These are phyloP conservation scores for Zygosaccharomyces bailii DNA, from an alignment of 805 yeast genomes.

Conservation along the genomic window DNA sequence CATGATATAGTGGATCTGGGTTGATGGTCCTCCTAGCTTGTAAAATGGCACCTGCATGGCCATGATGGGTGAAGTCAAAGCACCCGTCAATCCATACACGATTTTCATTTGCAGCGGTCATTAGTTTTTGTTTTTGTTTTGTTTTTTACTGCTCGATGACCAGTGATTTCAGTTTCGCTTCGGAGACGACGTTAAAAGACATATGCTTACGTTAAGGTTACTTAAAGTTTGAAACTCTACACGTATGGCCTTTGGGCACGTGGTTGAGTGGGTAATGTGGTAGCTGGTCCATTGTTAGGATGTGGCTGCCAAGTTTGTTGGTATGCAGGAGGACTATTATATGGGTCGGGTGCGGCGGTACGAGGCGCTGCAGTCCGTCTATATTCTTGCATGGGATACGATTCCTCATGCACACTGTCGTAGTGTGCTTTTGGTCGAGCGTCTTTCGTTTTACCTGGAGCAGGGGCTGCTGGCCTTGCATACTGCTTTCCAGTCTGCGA, in stretches of 20 bases:
- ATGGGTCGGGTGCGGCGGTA: not conserved
- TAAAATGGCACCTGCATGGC: slow-evolving; percentile 94
- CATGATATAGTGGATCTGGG: slow-evolving; percentile 44
- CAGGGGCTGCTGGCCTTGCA: slow-evolving; percentile 1
- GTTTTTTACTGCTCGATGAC: slow-evolving; percentile 5
- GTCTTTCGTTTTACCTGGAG: not conserved
- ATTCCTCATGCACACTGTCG: not conserved
- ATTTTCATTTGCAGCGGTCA: slow-evolving; percentile 10
- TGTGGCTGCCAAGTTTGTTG: not conserved
- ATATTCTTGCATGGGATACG: not conserved
- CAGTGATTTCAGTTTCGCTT: too few species aligned
- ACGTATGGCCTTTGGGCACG: slow-evolving; percentile 17
- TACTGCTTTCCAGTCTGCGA: slow-evolving; percentile 5
- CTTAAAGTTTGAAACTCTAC: slow-evolving; percentile 3
- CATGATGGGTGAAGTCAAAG: slow-evolving; percentile 96
- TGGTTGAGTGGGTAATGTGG: slow-evolving; percentile 6
- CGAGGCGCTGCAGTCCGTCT: not conserved
- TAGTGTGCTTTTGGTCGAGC: not conserved
- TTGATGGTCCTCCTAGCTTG: slow-evolving; percentile 86
- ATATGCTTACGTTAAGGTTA: not conserved
- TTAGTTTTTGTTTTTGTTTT: not conserved
- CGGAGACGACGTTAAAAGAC: not conserved
- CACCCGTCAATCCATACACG: slow-evolving; percentile 97
- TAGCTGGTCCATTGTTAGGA: slow-evolving; percentile 1
- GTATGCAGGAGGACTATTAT: slow-evolving; percentile 1